Conservation (phyloP, 1,284 basidiomycete species). For the Boletellus deceptivus region DNA sequence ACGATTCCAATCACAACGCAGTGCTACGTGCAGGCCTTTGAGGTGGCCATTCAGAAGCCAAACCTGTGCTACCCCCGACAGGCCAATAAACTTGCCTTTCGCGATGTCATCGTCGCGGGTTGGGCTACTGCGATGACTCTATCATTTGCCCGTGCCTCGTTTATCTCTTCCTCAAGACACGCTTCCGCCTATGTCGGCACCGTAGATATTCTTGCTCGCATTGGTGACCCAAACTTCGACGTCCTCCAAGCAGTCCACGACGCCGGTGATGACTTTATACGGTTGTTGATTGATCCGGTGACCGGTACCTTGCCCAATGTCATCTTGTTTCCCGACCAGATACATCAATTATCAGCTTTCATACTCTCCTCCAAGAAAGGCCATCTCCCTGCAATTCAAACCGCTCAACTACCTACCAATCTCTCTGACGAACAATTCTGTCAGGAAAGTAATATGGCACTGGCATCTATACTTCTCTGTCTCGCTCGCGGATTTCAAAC, state of each 20-base stretch:
- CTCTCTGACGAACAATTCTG: conserved; percentile 17
- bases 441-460: conserved; percentile 39
- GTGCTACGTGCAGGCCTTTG: conserved; percentile 37
- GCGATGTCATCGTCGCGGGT: conserved; percentile 37
- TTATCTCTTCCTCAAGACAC: conserved; percentile 15
- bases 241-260: conserved; percentile 36
- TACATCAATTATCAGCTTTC: conserved; percentile 33
- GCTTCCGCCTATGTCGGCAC: conserved; percentile 19
- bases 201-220: conserved; percentile 20
- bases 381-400: conserved; percentile 38
- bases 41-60: conserved; percentile 35
- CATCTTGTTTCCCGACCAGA: conserved; percentile 45
- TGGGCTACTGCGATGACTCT: conserved; percentile 32
- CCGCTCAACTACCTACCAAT: conserved; percentile 22
- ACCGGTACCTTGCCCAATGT: conserved; percentile 44
- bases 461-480: conserved; percentile 53
- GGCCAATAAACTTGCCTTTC: conserved; percentile 25
- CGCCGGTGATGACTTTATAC: conserved; percentile 35
- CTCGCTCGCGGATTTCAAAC: conserved; percentile 54
- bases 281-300: conserved; percentile 31
- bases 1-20: conserved; percentile 34
- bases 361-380: conserved; percentile 40
- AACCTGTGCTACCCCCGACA: conserved; percentile 15
- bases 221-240: conserved; percentile 30
- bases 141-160: conserved; percentile 22